phyloP scores from a whole-genome alignment of 495 filamentous ascomycete genomes.

The Ramalina intermedia region DNA sequence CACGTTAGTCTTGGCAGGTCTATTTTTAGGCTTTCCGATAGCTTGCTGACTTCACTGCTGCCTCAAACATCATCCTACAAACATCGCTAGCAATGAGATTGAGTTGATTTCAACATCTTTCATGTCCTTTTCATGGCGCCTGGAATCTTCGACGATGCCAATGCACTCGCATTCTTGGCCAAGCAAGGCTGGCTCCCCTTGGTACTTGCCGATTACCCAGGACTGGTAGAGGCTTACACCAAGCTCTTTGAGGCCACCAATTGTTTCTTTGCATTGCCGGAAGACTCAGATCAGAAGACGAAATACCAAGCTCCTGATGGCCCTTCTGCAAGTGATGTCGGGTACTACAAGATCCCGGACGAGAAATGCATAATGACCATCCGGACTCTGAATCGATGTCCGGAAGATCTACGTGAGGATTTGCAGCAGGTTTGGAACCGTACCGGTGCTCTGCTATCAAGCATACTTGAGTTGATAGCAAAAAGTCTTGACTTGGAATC shows the following conservation, averaged over 20 bases:
- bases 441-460: slow-evolving; percentile 7
- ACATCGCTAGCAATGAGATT: too few species aligned
- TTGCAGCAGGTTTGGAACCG: slow-evolving; percentile 7
- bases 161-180: slow-evolving; percentile 10
- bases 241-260: slow-evolving; percentile 5
- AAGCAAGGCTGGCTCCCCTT: slow-evolving; percentile 11
- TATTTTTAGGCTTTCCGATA: too few species aligned
- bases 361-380: slow-evolving; percentile 13
- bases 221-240: slow-evolving; percentile 10
- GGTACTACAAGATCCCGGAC: slow-evolving; percentile 10
- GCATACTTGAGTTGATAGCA: slow-evolving; percentile 1
- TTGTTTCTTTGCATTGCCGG: slow-evolving; percentile 8
- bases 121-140: too few species aligned
- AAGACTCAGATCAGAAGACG: slow-evolving; percentile 9
- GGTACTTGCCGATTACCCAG: slow-evolving; percentile 8
- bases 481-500: not conserved
- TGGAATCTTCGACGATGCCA: not conserved
- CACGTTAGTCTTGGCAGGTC: too few species aligned
- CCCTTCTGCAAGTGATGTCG: slow-evolving; percentile 12
- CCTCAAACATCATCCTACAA: too few species aligned
- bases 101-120: too few species aligned
- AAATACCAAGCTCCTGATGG: slow-evolving; percentile 5
- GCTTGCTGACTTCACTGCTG: too few species aligned
- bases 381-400: slow-evolving; percentile 3
- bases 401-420: not conserved